Evolutionary conservation across 305 asterid genomes (phyloP).

Genomic region (Ilex paraguariensis): DNA sequence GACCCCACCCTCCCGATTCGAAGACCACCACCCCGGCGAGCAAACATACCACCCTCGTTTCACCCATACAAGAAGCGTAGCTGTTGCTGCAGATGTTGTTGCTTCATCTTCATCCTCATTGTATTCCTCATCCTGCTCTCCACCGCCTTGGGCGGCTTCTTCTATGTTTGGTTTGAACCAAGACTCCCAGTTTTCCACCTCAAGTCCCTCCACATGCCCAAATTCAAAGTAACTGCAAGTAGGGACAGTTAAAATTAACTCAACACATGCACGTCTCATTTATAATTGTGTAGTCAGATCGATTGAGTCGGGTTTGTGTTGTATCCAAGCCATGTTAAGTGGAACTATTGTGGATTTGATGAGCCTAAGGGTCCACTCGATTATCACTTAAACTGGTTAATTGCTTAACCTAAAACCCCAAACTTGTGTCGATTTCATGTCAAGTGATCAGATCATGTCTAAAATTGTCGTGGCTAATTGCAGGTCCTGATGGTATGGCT

Average conservation of each 20-base stretch:
- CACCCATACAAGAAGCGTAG: slow-evolving; percentile 5
- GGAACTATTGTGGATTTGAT: no score
- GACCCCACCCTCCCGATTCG: neutral
- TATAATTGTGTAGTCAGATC: no score
- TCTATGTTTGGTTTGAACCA: slow-evolving; percentile 48
- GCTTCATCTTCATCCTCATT: slow-evolving; percentile 26
- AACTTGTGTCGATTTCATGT: no score
- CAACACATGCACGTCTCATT: no score
- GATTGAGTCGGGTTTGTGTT: no score
- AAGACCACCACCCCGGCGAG: neutral
- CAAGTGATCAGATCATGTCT: no score
- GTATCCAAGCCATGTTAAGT: no score
- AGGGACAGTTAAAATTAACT: no score
- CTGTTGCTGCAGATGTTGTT: slow-evolving; percentile 39
- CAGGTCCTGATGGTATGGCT: slow-evolving; percentile 17
- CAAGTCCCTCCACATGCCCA: slow-evolving; percentile 29
- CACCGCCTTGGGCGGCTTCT: slow-evolving; percentile 18
- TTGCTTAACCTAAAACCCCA: no score
- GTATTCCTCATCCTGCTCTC: slow-evolving; percentile 18
- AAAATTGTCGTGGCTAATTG: slow-evolving; percentile 1
- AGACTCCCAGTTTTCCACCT: slow-evolving; percentile 45
- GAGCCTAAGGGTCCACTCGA: no score
- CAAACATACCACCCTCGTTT: slow-evolving; percentile 17
- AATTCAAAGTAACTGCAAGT: slow-evolving; percentile 21
- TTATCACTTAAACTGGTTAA: no score